Percentiles rank a stretch among this genome's conserved stretches.
phyloP scores from a whole-genome alignment of 2,329 filamentous ascomycete genomes.

The Aureobasidium sp. region DNA sequence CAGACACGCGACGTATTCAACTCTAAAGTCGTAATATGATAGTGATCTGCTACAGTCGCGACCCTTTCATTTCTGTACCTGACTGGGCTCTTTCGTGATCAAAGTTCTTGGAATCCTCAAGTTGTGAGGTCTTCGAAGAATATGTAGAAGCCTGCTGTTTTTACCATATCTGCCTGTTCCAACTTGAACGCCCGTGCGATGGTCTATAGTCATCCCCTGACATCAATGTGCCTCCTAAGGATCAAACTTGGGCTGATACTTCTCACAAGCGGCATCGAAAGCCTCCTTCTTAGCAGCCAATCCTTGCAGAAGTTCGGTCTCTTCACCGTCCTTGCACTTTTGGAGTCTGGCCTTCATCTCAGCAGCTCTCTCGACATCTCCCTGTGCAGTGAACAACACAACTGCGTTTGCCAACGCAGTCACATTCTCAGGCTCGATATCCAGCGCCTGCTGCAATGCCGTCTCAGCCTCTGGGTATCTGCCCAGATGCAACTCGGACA shows the following conservation, averaged over 20 bases:
- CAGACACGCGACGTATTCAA: no score
- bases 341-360: slow-evolving; percentile 50
- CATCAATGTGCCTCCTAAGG: slow-evolving; percentile 32
- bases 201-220: no score
- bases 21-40: no score
- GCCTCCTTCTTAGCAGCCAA: slow-evolving; percentile 77
- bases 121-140: background rate
- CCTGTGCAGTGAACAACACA: slow-evolving; percentile 69
- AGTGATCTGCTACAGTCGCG: no score
- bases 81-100: no score
- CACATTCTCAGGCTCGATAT: slow-evolving; percentile 62
- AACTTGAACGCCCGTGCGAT: background rate
- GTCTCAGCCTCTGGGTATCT: slow-evolving; percentile 82
- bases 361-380: slow-evolving; percentile 54
- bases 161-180: background rate
- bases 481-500: slow-evolving; percentile 85
- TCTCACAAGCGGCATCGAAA: slow-evolving; percentile 79
- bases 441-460: slow-evolving; percentile 71
- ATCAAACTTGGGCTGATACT: slow-evolving; percentile 78
- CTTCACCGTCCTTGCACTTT: slow-evolving; percentile 39
- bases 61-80: no score
- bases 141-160: background rate
- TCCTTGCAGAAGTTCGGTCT: slow-evolving; percentile 36
- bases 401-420: slow-evolving; percentile 77
- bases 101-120: background rate